These are phyloP conservation scores for Musa acuminata DNA, from an alignment of 176 grass and related monocot species.

Conservation along the genomic window DNA sequence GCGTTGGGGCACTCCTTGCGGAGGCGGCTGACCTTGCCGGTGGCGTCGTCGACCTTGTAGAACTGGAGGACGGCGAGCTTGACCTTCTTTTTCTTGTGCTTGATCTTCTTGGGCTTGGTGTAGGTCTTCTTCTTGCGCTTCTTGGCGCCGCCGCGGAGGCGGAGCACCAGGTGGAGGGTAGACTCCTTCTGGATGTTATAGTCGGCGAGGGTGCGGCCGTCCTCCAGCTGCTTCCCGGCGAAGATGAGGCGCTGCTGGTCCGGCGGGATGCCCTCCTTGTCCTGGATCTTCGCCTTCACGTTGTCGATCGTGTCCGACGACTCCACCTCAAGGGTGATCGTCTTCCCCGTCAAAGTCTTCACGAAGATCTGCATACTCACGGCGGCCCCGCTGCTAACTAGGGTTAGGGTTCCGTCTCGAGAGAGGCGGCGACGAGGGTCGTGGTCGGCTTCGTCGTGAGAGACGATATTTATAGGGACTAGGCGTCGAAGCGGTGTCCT, in stretches of 20 bases:
- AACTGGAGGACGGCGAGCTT: constrained; percentile 71
- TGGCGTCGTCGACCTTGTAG: constrained; percentile 66
- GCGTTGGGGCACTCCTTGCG: constrained; percentile 70
- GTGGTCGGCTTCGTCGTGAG: no score
- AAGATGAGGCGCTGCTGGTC: constrained; percentile 24
- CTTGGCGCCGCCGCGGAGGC: constrained; percentile 68
- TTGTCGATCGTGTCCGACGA: constrained; percentile 83
- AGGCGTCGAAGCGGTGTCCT: no score
- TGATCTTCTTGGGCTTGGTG: constrained; percentile 76
- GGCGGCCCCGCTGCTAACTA: background rate
- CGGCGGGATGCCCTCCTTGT: constrained; percentile 44
- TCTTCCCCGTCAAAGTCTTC: constrained; percentile 22
- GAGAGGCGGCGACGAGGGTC: background rate
- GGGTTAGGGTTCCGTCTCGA: background rate
- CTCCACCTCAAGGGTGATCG: constrained; percentile 22
- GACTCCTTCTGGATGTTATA: constrained; percentile 33
- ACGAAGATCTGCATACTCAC: constrained; percentile 21
- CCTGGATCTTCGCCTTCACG: constrained; percentile 84
- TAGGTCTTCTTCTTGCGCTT: constrained; percentile 89
- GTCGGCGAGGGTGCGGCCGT: constrained; percentile 24
- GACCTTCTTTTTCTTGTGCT: constrained; percentile 84
- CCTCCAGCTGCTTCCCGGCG: constrained; percentile 25
- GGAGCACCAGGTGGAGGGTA: constrained; percentile 27
- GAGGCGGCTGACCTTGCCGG: constrained; percentile 67
- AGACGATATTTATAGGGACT: no score